Conservation (phyloP, 2,329 filamentous ascomycete genomes). For the Huntiella savannae region DNA sequence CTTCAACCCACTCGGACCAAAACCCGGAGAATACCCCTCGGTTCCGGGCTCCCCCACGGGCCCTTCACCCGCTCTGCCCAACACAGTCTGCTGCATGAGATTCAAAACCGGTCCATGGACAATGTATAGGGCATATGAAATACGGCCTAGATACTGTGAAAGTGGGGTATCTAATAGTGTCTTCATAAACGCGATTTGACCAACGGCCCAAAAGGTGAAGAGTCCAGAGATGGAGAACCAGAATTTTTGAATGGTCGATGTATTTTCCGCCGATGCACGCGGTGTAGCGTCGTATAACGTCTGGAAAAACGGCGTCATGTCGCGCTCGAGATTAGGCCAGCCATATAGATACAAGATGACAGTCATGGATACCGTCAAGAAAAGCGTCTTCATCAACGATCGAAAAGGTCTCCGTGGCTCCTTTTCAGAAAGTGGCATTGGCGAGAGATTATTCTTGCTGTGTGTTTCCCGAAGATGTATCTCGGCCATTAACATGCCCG, state of each 20-base stretch:
- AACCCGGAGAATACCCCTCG: constrained; percentile 3
- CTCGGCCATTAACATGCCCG: constrained; percentile 36
- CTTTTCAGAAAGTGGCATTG: constrained; percentile 5
- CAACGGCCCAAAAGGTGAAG: constrained; percentile 31
- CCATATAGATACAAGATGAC: constrained; percentile 19
- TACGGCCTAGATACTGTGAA: constrained; percentile 39
- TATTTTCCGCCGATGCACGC: constrained; percentile 27
- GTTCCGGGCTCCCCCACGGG: constrained; percentile 8
- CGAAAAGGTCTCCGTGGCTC: not conserved
- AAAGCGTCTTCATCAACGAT: not conserved
- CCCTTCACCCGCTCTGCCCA: constrained; percentile 5
- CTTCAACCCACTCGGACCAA: constrained; percentile 7
- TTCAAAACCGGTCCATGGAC: constrained; percentile 24
- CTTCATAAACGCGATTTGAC: constrained; percentile 28
- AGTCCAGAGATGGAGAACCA: constrained; percentile 36
- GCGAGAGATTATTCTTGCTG: constrained; percentile 2
- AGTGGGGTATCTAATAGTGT: constrained; percentile 28
- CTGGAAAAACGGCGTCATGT: constrained; percentile 10
- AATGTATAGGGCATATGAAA: constrained; percentile 42
- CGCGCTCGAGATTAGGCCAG: constrained; percentile 10
- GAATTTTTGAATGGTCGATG: constrained; percentile 25
- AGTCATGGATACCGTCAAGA: constrained; percentile 5
- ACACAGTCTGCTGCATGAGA: constrained; percentile 6
- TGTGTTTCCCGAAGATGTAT: constrained; percentile 24
- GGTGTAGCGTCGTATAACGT: constrained; percentile 35